Conservation (phyloP, 371 early-diverging fungal genomes). For the Batkoa obscura region DNA sequence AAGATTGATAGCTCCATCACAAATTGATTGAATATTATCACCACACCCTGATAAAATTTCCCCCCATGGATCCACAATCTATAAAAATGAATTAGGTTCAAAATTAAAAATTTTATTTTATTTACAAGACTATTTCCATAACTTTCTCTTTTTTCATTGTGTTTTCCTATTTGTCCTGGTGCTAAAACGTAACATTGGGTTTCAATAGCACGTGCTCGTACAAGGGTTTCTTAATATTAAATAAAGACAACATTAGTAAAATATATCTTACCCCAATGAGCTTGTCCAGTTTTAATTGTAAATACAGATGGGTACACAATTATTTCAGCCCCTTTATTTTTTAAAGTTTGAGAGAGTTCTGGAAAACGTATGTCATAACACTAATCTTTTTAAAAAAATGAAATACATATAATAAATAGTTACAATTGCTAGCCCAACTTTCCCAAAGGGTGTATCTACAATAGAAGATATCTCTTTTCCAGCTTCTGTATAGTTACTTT, state of each 20-base stretch:
- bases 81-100: conserved; percentile 3
- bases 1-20: conserved; percentile 42
- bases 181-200: conserved; percentile 48
- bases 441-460: conserved; percentile 44
- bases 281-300: conserved; percentile 57
- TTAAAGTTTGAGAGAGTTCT: conserved; percentile 34
- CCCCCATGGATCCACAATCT: conserved; percentile 56
- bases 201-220: conserved; percentile 73
- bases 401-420: not conserved
- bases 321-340: conserved; percentile 42
- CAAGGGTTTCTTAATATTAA: conserved; percentile 29
- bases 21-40: conserved; percentile 20
- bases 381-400: not conserved
- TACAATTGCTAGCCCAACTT: conserved; percentile 34
- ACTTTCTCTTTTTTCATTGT: conserved; percentile 45
- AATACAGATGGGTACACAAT: conserved; percentile 75
- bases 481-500: conserved; percentile 31
- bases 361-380: conserved; percentile 79
- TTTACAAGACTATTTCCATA: conserved; percentile 65
- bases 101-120: not conserved
- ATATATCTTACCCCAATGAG: conserved; percentile 52
- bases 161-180: conserved; percentile 58
- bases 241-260: not conserved
- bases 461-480: conserved; percentile 31
- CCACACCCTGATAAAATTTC: conserved; percentile 39